Evolutionary conservation across 331 rosid species (phyloP).

Genomic region (Malus hybrid): DNA sequence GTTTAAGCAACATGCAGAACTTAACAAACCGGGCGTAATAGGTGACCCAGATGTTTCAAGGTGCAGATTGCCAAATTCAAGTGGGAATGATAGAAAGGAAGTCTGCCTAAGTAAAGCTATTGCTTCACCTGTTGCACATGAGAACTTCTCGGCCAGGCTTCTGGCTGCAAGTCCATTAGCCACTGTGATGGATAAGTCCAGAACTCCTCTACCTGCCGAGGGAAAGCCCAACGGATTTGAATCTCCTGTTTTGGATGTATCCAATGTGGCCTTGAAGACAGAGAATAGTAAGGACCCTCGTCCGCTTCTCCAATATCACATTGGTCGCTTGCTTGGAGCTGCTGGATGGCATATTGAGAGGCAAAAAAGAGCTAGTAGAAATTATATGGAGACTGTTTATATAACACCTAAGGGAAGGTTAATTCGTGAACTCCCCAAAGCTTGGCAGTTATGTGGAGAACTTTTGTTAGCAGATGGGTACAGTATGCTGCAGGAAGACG

Average conservation of each 20-base stretch:
- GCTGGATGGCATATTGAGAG: slow-evolving; percentile 83
- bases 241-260: slow-evolving; percentile 27
- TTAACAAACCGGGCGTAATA: slow-evolving; percentile 17
- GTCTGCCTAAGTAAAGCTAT: slow-evolving; percentile 32
- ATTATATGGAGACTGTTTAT: slow-evolving; percentile 59
- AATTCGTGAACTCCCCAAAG: slow-evolving; percentile 74
- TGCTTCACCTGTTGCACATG: slow-evolving; percentile 89
- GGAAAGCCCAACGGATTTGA: slow-evolving; percentile 31
- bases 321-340: slow-evolving; percentile 47
- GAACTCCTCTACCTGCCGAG: slow-evolving; percentile 42
- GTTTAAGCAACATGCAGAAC: slow-evolving; percentile 39
- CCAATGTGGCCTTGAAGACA: slow-evolving; percentile 28
- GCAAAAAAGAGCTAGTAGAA: slow-evolving; percentile 69
- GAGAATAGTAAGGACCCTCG: slow-evolving; percentile 57
- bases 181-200: slow-evolving; percentile 36
- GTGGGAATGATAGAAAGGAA: slow-evolving; percentile 45
- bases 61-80: slow-evolving; percentile 25
- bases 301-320: slow-evolving; percentile 44
- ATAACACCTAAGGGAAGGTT: slow-evolving; percentile 70
- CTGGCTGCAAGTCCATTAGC: slow-evolving; percentile 42
- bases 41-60: slow-evolving; percentile 34
- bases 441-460: slow-evolving; percentile 83
- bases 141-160: slow-evolving; percentile 70
- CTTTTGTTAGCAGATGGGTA: slow-evolving; percentile 43
- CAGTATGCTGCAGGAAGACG: slow-evolving; percentile 28